A percentile compares a stretch with the other conserved stretches of the same genome.
These are phyloP conservation scores for Gossypium longicalyx DNA, from an alignment of 345 rosid genomes.

Conservation along the genomic window DNA sequence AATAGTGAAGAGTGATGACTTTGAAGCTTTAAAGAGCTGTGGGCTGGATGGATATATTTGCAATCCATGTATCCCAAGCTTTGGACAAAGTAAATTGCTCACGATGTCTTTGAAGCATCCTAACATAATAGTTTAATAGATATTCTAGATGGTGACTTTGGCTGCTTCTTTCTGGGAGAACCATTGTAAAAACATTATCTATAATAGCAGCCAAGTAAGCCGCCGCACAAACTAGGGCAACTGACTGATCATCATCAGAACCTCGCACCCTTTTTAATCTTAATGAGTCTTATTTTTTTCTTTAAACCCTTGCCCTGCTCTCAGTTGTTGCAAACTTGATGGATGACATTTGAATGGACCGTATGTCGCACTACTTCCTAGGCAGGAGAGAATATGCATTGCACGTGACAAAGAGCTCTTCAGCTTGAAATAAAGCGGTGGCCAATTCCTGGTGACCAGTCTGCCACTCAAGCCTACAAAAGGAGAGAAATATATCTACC, in stretches of 20 bases:
- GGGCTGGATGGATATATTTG: conserved; percentile 71
- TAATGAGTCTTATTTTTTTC: conserved; percentile 49
- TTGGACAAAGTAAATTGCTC: conserved; percentile 49
- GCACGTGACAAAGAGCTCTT: conserved; percentile 63
- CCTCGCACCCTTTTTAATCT: conserved; percentile 68
- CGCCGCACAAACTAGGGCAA: conserved; percentile 69
- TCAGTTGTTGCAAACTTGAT: conserved; percentile 67
- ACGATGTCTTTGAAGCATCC: conserved; percentile 69
- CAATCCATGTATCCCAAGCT: conserved; percentile 73
- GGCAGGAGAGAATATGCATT: conserved; percentile 63
- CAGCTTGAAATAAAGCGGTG: conserved; percentile 88
- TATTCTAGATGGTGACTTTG: conserved; percentile 65
- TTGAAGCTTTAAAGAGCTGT: conserved; percentile 45
- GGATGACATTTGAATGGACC: conserved; percentile 62
- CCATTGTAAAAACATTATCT: conserved; percentile 60
- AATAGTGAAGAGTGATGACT: no score
- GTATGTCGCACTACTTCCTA: conserved; percentile 68
- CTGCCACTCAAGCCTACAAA: conserved; percentile 96
- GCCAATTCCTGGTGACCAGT: conserved; percentile 87
- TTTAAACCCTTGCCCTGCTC: conserved; percentile 84
- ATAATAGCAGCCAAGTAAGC: conserved; percentile 64
- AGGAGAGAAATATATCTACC: conserved; percentile 80
- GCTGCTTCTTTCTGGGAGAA: conserved; percentile 75
- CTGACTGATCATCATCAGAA: conserved; percentile 60
- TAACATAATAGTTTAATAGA: conserved; percentile 50